These are phyloP conservation scores for Saprolegnia parasitica DNA, from an alignment of 352 stramenopile species.

Conservation along the genomic window DNA sequence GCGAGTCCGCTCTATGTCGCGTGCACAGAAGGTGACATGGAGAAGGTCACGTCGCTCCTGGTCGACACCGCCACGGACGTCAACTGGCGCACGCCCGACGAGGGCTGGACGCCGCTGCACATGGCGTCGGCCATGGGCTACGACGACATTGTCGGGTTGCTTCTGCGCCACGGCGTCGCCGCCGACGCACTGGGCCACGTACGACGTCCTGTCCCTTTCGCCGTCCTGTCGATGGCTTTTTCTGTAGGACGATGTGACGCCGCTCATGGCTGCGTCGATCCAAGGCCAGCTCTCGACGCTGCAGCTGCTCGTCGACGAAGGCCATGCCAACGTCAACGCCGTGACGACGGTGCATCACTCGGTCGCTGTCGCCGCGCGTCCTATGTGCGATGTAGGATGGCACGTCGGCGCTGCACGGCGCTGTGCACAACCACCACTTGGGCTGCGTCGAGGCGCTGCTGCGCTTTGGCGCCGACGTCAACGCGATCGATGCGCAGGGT, in stretches of 20 bases:
- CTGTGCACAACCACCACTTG: background rate
- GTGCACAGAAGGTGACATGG: background rate
- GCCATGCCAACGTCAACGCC: background rate
- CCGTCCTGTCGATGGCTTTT: background rate
- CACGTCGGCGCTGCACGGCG: background rate
- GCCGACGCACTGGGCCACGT: background rate
- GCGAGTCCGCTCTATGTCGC: background rate
- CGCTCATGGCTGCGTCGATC: background rate
- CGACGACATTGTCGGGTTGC: background rate
- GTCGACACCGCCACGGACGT: background rate
- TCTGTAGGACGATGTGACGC: background rate
- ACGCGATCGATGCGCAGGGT: background rate
- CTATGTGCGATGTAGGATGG: background rate
- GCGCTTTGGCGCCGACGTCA: background rate
- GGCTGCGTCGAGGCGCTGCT: background rate
- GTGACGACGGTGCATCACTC: background rate
- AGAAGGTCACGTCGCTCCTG: background rate
- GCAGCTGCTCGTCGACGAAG: background rate
- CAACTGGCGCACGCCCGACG: background rate
- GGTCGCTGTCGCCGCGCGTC: background rate
- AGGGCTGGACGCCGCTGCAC: background rate
- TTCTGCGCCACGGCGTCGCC: background rate
- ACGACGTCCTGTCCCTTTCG: background rate
- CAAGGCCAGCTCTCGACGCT: background rate
- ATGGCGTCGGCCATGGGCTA: background rate